A percentile compares a stretch with the other conserved stretches of the same genome.
These are phyloP conservation scores for Cladosporium austrohemisphaericum DNA, from an alignment of 2,329 filamentous ascomycete genomes.

Conservation along the genomic window DNA sequence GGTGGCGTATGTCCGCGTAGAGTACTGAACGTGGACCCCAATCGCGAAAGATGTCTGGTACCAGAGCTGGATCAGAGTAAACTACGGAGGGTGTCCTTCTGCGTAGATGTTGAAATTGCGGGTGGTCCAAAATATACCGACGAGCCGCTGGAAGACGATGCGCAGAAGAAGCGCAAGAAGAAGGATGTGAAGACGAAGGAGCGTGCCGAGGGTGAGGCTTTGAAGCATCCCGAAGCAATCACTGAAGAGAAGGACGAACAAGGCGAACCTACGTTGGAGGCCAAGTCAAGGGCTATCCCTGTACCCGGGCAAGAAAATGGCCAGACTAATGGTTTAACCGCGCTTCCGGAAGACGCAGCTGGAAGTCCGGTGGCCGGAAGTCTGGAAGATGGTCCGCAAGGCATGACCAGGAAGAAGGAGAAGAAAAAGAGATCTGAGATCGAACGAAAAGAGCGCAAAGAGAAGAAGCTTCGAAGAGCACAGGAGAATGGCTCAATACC, in stretches of 20 bases:
- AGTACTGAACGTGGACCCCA: constrained; percentile 78
- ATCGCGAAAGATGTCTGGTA: constrained; percentile 74
- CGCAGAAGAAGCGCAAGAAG: constrained; percentile 50
- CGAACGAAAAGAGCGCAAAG: constrained; percentile 85
- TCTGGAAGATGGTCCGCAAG: constrained; percentile 25
- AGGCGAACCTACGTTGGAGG: constrained; percentile 21
- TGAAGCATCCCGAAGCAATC: constrained; percentile 62
- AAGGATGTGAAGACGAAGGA: constrained; percentile 62
- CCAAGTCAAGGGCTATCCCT: constrained; percentile 12
- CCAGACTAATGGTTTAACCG: constrained; percentile 26
- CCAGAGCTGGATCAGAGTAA: constrained; percentile 76
- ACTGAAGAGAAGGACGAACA: constrained; percentile 55
- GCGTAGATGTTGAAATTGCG: constrained; percentile 95
- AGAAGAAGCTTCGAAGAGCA: constrained; percentile 78
- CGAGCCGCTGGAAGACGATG: constrained; percentile 56
- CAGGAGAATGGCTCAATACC: constrained; percentile 85
- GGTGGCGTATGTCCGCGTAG: constrained; percentile 75
- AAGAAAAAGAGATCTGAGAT: constrained; percentile 96
- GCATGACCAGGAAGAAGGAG: constrained; percentile 71
- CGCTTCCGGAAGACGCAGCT: constrained; percentile 25
- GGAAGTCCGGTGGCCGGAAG: constrained; percentile 22
- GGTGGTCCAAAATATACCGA: constrained; percentile 71
- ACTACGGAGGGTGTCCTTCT: constrained; percentile 85
- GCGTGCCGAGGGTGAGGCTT: constrained; percentile 68
- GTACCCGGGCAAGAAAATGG: constrained; percentile 26